Evolutionary conservation across 176 grass and related monocot species (phyloP).

Genomic region (Carex scoparia): DNA sequence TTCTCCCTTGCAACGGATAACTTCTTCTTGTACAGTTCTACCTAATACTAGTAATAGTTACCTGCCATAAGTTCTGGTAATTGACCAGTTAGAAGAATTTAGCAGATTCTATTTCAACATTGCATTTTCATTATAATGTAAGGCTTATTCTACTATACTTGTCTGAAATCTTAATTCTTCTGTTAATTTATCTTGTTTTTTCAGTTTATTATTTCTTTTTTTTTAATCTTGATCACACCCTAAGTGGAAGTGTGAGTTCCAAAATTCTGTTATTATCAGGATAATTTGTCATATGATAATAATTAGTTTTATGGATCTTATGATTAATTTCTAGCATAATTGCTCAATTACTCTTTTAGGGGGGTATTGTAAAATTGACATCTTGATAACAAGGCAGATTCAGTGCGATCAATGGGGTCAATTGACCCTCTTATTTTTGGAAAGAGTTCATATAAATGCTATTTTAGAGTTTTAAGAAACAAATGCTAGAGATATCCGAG

Average conservation of each 20-base stretch:
- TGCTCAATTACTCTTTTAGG: neutral
- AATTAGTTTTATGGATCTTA: neutral
- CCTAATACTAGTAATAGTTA: neutral
- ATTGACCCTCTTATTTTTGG: neutral
- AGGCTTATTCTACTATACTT: neutral
- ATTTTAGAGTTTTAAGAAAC: neutral
- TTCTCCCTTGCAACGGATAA: neutral
- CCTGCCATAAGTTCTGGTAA: neutral
- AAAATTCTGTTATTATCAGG: neutral
- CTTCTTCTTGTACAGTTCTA: neutral
- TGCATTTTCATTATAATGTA: neutral
- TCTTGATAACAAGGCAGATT: neutral
- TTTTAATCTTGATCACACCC: neutral
- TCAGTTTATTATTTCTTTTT: neutral
- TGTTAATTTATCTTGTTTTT: neutral
- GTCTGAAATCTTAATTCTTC: neutral
- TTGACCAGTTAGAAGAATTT: neutral
- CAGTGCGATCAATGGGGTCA: neutral
- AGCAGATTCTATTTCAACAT: neutral
- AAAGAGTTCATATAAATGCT: neutral
- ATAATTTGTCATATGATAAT: neutral
- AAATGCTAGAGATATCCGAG: neutral
- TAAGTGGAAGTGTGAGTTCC: neutral
- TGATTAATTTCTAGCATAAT: neutral
- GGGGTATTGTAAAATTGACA: neutral